Evolutionary conservation across 208 protist genomes (phyloP).

Genomic region (Leishmania major): DNA sequence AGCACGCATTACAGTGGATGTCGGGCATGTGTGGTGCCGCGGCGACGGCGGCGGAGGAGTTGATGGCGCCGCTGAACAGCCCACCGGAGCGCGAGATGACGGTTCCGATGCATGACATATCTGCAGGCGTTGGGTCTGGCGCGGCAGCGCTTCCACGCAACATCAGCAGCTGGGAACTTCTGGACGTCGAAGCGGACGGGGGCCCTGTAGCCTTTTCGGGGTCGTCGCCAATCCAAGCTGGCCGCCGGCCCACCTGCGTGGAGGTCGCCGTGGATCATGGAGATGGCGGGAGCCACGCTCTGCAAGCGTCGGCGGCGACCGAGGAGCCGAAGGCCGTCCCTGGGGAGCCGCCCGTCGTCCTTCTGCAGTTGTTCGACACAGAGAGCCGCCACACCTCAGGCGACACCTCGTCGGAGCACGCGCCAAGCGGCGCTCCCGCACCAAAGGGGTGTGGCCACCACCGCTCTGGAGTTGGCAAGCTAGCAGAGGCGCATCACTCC

Average conservation of each 20-base stretch:
- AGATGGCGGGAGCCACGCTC: background rate
- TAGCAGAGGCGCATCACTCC: background rate
- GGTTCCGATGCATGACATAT: background rate
- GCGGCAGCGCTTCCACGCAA: constrained; percentile 8
- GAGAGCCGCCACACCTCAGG: background rate
- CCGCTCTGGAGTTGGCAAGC: background rate
- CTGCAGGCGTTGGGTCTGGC: background rate
- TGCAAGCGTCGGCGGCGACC: background rate
- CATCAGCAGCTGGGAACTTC: constrained; percentile 30
- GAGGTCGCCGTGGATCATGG: background rate
- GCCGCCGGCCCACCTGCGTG: background rate
- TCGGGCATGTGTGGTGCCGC: background rate
- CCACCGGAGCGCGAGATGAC: constrained; percentile 17
- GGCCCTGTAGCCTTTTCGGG: background rate
- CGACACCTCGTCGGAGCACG: background rate
- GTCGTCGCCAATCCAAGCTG: background rate
- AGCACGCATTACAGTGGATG: background rate
- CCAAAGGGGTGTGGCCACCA: background rate
- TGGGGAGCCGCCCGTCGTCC: background rate
- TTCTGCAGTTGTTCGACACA: background rate
- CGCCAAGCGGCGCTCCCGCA: background rate
- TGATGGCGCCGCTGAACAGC: background rate
- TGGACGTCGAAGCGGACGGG: constrained; percentile 9
- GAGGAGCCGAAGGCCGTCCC: background rate
- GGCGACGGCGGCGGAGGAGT: background rate